Base-by-base conservation (phyloP, 2,329 filamentous ascomycete species). In the Cercospora zeae-maydis region DNA sequence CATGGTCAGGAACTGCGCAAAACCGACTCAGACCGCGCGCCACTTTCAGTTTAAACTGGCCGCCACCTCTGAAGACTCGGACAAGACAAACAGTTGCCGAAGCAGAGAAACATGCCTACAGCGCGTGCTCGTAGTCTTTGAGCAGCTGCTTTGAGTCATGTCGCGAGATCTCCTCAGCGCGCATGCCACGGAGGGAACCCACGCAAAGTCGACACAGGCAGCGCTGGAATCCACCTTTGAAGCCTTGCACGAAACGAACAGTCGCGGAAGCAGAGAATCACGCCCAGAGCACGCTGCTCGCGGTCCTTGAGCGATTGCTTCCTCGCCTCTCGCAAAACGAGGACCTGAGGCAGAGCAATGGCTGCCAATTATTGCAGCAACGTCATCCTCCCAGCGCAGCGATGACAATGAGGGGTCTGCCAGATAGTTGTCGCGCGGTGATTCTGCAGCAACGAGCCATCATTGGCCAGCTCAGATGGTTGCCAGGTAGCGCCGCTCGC, bases 401-500 rank as follows among this genome's bases (percentile, higher is more conserved):
- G 31, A 53, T 19, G 31, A 53, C 49, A 14, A 10, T 27, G 24
- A 31, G 8, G 31, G 49, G 49, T 53, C n/a, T 31, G 49, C 49
- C 49, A 34, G 49, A 53, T 53, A 34, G 49, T 30, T 31, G 31
- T 53, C 13, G 21, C 11, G 54, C n/a, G 36, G n/a, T 16, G 36
- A 42, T 42, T 45, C 14, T 37, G 21, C 21, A 13, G 21, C 21
- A 37, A 21, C 19, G 36, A 39, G 54, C 36, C 21, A 31, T 45
- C 49, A 34, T 53, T 53, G 49, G 54, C 8, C 37, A 30, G 54
- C n/a, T 24, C 16, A 57, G 27, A 36, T 36, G 54, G 34, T 57
- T 27, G 54, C 54, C 54, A 57, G 54, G 36, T 57, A 42, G 16
- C 19, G 52, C 52, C 52, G 52, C 52, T 57, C 27, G 33, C 49